These are phyloP conservation scores for Tetrahymena borealis DNA, from an alignment of 73 alveolate species.

Conservation along the genomic window DNA sequence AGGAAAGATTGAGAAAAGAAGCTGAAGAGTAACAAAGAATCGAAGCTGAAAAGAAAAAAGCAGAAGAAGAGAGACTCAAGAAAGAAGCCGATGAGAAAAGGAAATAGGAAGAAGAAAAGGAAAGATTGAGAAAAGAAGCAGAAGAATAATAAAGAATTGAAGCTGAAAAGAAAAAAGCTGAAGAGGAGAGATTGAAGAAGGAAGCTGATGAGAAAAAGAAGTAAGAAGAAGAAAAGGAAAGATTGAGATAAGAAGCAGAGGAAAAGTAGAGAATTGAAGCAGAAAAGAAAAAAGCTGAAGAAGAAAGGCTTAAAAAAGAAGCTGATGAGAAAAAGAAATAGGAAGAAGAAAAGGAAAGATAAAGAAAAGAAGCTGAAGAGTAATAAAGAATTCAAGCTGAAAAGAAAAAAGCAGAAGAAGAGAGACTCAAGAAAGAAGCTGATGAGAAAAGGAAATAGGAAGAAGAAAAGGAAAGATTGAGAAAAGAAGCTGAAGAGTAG, in stretches of 20 bases:
- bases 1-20: constrained; percentile 11
- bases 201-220: not conserved
- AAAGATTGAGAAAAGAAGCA: constrained; percentile 10
- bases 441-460: not conserved
- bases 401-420: not conserved
- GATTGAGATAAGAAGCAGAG: not conserved
- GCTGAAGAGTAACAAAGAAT: constrained; percentile 25
- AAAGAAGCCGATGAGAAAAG: not conserved
- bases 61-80: not conserved
- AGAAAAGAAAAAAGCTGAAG: constrained; percentile 18
- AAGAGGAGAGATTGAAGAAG: not conserved
- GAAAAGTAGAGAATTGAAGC: not conserved
- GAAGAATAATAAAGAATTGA: not conserved
- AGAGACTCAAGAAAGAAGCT: not conserved
- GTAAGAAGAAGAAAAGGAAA: not conserved
- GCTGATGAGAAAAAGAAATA: too few relatives aligned
- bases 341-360: too few relatives aligned
- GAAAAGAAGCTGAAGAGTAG: not conserved
- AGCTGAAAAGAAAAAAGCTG: not conserved
- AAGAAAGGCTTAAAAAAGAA: constrained; percentile 5
- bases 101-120: not conserved
- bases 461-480: not conserved
- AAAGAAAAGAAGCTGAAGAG: not conserved
- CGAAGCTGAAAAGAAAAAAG: not conserved
- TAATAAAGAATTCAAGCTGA: too few relatives aligned